These are phyloP conservation scores for Amaranthus cruentus DNA, from an alignment of 148 eudicot species.

Conservation along the genomic window DNA sequence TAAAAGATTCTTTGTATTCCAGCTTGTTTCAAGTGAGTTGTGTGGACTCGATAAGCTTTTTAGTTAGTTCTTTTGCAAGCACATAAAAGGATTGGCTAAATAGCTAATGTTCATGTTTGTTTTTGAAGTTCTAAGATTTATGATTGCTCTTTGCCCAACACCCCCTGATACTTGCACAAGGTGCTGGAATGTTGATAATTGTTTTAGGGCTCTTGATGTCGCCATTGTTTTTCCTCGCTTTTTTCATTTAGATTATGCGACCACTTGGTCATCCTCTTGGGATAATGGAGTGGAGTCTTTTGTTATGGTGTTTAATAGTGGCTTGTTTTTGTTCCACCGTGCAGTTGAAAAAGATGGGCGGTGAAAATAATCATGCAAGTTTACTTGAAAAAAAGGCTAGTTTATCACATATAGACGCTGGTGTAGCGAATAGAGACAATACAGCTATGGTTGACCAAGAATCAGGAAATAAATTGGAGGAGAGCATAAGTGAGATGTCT, in stretches of 20 bases:
- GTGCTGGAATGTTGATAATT: background rate
- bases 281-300: constrained; percentile 3
- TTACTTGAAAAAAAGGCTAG: constrained; percentile 24
- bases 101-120: background rate
- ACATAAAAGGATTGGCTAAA: background rate
- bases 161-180: no score
- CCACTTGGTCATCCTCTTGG: background rate
- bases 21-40: background rate
- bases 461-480: constrained; percentile 39
- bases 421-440: constrained; percentile 32
- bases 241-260: background rate
- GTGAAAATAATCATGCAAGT: constrained; percentile 25
- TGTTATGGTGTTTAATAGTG: constrained; percentile 5
- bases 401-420: constrained; percentile 29
- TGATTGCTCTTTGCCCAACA: no score
- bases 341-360: constrained; percentile 55
- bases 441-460: constrained; percentile 45
- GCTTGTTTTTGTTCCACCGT: constrained; percentile 21
- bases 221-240: background rate
- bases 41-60: background rate
- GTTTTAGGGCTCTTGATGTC: background rate
- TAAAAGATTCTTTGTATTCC: background rate
- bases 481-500: constrained; percentile 48
- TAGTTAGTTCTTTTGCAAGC: background rate
- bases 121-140: background rate